Evolutionary conservation across 129 eudicot species (phyloP).

Genomic region (Lactuca sativa): DNA sequence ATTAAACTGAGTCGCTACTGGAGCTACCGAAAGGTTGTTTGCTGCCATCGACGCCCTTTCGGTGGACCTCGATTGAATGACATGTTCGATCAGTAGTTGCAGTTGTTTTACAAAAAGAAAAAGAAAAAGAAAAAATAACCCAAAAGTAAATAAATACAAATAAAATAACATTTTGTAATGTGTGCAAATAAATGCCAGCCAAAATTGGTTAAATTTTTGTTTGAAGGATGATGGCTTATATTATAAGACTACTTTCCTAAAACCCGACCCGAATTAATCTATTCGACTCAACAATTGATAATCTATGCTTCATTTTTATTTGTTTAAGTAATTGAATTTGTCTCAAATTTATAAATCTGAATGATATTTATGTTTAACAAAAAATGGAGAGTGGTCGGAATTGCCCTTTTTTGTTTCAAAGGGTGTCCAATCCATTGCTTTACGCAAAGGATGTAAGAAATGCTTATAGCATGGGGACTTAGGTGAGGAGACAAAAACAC

Average conservation of each 20-base stretch:
- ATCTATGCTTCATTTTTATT: not conserved
- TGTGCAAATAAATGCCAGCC: slow-evolving; percentile 13
- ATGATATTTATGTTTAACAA: not conserved
- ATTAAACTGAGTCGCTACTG: slow-evolving; percentile 39
- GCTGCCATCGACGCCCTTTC: not conserved
- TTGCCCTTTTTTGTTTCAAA: not conserved
- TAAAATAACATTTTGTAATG: not conserved
- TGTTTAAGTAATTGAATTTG: not conserved
- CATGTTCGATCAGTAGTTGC: not conserved
- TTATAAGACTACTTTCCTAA: not conserved
- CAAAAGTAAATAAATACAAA: not conserved
- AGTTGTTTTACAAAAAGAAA: not conserved
- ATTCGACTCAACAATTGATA: not conserved
- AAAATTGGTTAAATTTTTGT: not conserved
- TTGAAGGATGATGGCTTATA: not conserved
- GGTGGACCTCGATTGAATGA: not conserved
- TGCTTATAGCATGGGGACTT: slow-evolving; percentile 27
- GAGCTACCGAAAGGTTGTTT: slow-evolving; percentile 7
- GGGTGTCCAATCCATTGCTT: not conserved
- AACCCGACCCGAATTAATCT: not conserved
- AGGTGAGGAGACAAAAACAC: slow-evolving; percentile 3
- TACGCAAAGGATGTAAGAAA: slow-evolving; percentile 17
- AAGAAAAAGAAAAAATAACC: not conserved
- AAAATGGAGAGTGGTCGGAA: not conserved
- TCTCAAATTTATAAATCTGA: not conserved